Conservation (phyloP, 768 basidiomycete genomes). For the Bullera alba region DNA sequence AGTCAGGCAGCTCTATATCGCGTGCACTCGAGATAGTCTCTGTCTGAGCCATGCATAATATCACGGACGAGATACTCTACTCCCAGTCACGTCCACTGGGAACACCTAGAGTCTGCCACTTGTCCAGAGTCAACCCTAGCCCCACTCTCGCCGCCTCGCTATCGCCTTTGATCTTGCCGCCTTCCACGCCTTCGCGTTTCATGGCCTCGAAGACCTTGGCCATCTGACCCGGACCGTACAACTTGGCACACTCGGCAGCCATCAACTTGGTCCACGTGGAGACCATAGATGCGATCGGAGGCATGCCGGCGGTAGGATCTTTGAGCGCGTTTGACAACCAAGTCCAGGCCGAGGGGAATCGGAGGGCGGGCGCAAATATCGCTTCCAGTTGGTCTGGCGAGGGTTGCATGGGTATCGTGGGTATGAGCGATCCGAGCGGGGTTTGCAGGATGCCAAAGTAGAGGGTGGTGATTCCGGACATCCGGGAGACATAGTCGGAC, state of each 20-base stretch:
- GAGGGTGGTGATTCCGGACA: conserved; percentile 74
- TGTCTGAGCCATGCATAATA: no score
- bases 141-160: conserved; percentile 24
- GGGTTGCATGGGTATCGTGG: conserved; percentile 16
- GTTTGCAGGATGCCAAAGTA: conserved; percentile 66
- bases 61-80: no score
- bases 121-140: conserved; percentile 15
- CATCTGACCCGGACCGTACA: conserved; percentile 32
- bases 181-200: conserved; percentile 24
- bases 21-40: no score
- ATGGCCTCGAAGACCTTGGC: conserved; percentile 36
- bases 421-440: conserved; percentile 22
- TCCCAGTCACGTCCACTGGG: neutral
- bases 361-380: conserved; percentile 22
- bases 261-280: conserved; percentile 26
- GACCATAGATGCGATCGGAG: conserved; percentile 29
- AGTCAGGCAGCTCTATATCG: no score
- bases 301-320: conserved; percentile 14
- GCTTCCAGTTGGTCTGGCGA: conserved; percentile 23
- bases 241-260: conserved; percentile 17
- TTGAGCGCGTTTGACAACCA: conserved; percentile 32
- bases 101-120: neutral
- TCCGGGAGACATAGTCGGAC: conserved; percentile 60
- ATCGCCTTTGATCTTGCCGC: conserved; percentile 22
- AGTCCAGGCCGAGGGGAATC: conserved; percentile 35